A percentile compares a stretch with the other conserved stretches of the same genome.
Evolutionary conservation across 371 early-diverging fungal genomes (phyloP).

Genomic region (Rhizopus arrhizus): DNA sequence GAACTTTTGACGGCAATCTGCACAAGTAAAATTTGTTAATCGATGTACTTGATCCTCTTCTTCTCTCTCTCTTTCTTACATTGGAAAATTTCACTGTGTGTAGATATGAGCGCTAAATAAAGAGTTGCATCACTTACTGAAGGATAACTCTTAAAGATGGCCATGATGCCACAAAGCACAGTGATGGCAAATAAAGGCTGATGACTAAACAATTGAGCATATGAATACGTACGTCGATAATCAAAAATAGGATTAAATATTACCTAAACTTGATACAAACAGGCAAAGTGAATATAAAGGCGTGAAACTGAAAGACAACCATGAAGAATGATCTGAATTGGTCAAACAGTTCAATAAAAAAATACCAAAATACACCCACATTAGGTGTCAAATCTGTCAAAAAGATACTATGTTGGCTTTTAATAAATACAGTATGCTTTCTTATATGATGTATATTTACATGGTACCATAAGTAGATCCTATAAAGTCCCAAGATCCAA

Average conservation of each 20-base stretch:
- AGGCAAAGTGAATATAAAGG: slow-evolving; percentile 82
- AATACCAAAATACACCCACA: slow-evolving; percentile 96
- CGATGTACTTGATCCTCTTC: background rate
- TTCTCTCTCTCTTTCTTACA: slow-evolving; percentile 55
- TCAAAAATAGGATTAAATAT: background rate
- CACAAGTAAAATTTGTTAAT: background rate
- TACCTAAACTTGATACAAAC: slow-evolving; percentile 75
- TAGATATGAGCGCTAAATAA: slow-evolving; percentile 76
- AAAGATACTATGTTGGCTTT: slow-evolving; percentile 32
- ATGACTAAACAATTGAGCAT: slow-evolving; percentile 44
- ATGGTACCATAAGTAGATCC: slow-evolving; percentile 75
- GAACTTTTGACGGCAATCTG: slow-evolving; percentile 74
- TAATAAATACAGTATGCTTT: too few relatives aligned
- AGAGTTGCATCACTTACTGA: slow-evolving; percentile 83
- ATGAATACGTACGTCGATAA: background rate
- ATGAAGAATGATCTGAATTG: slow-evolving; percentile 93
- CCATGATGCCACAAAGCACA: slow-evolving; percentile 71
- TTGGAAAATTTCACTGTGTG: slow-evolving; percentile 83
- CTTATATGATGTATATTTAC: slow-evolving; percentile 42
- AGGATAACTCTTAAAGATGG: slow-evolving; percentile 92
- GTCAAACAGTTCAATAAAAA: slow-evolving; percentile 97
- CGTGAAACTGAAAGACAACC: slow-evolving; percentile 87
- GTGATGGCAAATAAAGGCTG: slow-evolving; percentile 78
- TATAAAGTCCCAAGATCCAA: slow-evolving; percentile 77
- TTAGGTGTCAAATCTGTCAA: slow-evolving; percentile 92